Evolutionary conservation across 2,329 filamentous ascomycete genomes (phyloP).

Genomic region (Colletotrichum melonis): DNA sequence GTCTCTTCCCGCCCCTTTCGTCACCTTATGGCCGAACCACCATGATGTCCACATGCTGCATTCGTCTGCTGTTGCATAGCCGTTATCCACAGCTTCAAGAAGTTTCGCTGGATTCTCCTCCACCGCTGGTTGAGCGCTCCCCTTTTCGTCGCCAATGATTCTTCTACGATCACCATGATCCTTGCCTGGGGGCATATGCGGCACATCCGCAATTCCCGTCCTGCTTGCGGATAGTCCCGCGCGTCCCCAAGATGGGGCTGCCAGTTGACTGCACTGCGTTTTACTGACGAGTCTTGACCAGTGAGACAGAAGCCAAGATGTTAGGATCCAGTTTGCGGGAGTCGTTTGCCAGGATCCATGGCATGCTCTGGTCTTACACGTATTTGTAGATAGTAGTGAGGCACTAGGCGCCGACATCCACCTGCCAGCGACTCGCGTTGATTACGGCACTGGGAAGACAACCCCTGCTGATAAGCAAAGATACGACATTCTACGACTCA

Average conservation of each 20-base stretch:
- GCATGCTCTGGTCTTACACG: background rate
- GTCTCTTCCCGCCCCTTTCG: background rate
- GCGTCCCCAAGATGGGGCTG: background rate
- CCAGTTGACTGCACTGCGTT: background rate
- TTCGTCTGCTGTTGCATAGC: background rate
- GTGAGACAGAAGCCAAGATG: background rate
- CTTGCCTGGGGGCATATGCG: background rate
- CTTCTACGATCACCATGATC: background rate
- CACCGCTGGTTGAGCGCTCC: background rate
- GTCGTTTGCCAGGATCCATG: background rate
- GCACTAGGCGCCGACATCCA: background rate
- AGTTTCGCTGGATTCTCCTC: background rate
- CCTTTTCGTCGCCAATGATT: background rate
- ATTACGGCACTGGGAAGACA: background rate
- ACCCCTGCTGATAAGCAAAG: background rate
- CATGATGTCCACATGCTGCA: background rate
- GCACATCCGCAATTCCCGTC: background rate
- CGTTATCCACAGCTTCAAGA: background rate
- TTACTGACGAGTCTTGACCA: background rate
- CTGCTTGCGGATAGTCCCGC: constrained; percentile 17
- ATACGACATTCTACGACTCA: background rate
- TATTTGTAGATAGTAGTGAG: background rate
- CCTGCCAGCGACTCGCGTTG: background rate
- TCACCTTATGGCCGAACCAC: background rate
- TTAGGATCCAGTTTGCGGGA: background rate